A percentile compares a stretch with the other conserved stretches of the same genome.
phyloP scores from a whole-genome alignment of 805 yeast species.

The Priceomyces haplophilus region DNA sequence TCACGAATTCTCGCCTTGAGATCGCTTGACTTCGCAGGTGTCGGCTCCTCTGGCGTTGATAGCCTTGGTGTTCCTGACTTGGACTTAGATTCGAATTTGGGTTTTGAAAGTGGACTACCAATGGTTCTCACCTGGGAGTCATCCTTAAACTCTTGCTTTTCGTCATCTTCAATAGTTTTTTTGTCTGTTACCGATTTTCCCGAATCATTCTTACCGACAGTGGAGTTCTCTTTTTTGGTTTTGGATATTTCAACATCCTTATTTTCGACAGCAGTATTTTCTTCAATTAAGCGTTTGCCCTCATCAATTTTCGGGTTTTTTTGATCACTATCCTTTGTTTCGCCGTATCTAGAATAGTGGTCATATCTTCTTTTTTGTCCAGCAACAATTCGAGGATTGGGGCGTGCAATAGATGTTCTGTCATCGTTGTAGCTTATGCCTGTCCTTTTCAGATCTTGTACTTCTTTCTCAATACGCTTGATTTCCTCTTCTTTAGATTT shows the following conservation, averaged over 20 bases:
- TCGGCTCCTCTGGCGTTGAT: slow-evolving; percentile 2
- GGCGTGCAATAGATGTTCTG: slow-evolving; percentile 10
- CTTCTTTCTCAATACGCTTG: slow-evolving; percentile 6
- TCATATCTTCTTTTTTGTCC: slow-evolving; percentile 29
- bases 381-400: slow-evolving; percentile 10
- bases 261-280: not conserved
- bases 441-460: slow-evolving; percentile 7
- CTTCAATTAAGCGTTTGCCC: not conserved
- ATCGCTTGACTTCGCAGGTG: slow-evolving; percentile 4
- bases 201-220: not conserved
- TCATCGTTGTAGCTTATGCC: slow-evolving; percentile 20
- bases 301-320: slow-evolving; percentile 4
- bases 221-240: not conserved
- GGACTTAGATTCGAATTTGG: not conserved
- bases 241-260: not conserved
- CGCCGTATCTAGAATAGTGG: slow-evolving; percentile 24
- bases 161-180: not conserved
- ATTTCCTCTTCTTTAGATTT: slow-evolving; percentile 12
- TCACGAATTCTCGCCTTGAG: slow-evolving; percentile 8
- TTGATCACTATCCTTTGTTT: slow-evolving; percentile 6
- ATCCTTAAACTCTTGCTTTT: slow-evolving; percentile 1
- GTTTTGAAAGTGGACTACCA: no score
- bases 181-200: no score
- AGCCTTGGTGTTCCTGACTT: not conserved
- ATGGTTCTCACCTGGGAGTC: not conserved